Conservation (phyloP, 768 basidiomycete species). For the Rhodotorula taiwanensis region DNA sequence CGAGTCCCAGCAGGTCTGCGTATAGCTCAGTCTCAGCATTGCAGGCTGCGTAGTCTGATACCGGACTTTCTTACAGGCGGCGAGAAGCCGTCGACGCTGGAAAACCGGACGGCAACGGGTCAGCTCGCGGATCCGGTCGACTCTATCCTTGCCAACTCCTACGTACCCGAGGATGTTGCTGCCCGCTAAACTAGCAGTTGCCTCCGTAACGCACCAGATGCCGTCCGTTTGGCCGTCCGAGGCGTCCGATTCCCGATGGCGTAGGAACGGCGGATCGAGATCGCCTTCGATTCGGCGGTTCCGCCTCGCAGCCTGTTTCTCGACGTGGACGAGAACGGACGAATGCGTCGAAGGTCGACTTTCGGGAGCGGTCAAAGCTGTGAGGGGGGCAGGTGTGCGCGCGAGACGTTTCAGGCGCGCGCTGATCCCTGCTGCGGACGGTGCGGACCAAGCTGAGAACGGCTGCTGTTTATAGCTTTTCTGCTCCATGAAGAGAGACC, state of each 20-base stretch:
- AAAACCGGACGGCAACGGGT: not conserved
- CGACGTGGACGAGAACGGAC: not conserved
- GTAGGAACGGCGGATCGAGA: not conserved
- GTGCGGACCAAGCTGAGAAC: no score
- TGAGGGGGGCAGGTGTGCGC: not conserved
- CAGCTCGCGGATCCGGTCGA: not conserved
- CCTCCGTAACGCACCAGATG: not conserved
- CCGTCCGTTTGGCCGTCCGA: not conserved
- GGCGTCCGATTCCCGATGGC: not conserved
- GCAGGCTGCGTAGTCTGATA: no score
- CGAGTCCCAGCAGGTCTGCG: no score
- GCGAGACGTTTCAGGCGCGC: not conserved
- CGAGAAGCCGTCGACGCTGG: not conserved
- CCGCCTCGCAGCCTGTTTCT: not conserved
- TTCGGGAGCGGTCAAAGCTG: not conserved
- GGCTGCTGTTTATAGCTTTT: no score
- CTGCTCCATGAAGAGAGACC: no score
- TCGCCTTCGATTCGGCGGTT: not conserved
- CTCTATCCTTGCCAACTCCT: no score
- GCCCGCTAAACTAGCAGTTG: not conserved
- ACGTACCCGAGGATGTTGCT: not conserved
- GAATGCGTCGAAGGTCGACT: not conserved
- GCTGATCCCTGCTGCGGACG: no score
- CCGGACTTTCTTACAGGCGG: not conserved
- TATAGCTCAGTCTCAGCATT: no score